Conservation (phyloP, 495 filamentous ascomycete species). For the Lepraria neglecta region DNA sequence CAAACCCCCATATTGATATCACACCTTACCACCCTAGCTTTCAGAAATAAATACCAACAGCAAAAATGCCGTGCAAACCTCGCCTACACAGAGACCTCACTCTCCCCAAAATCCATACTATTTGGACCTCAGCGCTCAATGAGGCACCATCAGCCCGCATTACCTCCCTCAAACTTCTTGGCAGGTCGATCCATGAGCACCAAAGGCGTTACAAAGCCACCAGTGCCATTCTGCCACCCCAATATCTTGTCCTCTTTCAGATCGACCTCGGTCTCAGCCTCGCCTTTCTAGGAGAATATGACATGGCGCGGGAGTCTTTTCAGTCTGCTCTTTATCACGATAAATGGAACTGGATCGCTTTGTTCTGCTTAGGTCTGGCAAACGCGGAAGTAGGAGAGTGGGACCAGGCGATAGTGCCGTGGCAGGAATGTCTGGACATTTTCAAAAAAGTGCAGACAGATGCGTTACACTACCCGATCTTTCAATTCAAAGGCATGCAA, state of each 20-base stretch:
- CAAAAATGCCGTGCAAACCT: neutral
- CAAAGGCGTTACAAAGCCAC: too few species aligned
- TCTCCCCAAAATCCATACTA: neutral
- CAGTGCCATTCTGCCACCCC: neutral
- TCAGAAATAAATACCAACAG: too few species aligned
- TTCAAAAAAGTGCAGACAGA: neutral
- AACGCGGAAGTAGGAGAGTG: neutral
- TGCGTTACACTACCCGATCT: neutral
- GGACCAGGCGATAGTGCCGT: neutral
- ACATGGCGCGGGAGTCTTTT: constrained; percentile 1
- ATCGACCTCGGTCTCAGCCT: constrained; percentile 16
- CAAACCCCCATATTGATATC: neutral
- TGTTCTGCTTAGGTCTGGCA: constrained; percentile 55
- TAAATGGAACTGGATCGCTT: neutral
- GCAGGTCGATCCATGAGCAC: neutral
- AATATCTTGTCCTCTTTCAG: neutral
- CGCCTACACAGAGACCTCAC: neutral
- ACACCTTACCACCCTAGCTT: neutral
- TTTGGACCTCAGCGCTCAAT: neutral
- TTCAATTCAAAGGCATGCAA: neutral
- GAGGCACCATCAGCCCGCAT: neutral
- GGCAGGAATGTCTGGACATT: neutral
- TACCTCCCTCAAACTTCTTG: neutral
- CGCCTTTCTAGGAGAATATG: constrained; percentile 16
- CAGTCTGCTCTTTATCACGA: neutral